Evolutionary conservation across 108 stramenopile genomes (phyloP).

Genomic region (Epipyxis sp.): DNA sequence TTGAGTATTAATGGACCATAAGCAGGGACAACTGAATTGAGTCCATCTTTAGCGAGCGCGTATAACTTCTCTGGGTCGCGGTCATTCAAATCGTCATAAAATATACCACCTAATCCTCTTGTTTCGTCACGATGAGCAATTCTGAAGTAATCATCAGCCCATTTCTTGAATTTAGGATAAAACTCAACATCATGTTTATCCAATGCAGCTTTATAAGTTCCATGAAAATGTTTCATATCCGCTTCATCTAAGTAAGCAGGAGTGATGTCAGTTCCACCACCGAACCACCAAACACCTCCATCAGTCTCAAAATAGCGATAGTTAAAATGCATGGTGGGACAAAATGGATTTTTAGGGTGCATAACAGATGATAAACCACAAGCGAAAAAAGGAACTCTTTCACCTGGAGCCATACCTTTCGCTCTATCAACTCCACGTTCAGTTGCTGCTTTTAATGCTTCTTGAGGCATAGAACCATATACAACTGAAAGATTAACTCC

Average conservation of each 20-base stretch:
- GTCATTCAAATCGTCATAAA: slow-evolving; percentile 96
- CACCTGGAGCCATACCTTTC: slow-evolving; percentile 81
- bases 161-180: slow-evolving; percentile 93
- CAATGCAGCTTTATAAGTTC: slow-evolving; percentile 94
- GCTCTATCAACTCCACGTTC: slow-evolving; percentile 86
- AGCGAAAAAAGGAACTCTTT: slow-evolving; percentile 89
- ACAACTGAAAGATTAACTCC: slow-evolving; percentile 94
- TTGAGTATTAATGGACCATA: slow-evolving; percentile 76
- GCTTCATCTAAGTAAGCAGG: slow-evolving; percentile 88
- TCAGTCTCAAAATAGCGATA: slow-evolving; percentile 99
- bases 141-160: slow-evolving; percentile 95
- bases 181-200: slow-evolving; percentile 93
- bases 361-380: slow-evolving; percentile 91
- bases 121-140: slow-evolving; percentile 92
- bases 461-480: slow-evolving; percentile 77
- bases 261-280: slow-evolving; percentile 99
- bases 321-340: slow-evolving; percentile 99
- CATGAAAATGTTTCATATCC: slow-evolving; percentile 97
- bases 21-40: slow-evolving; percentile 76
- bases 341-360: slow-evolving; percentile 93
- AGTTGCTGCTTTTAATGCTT: slow-evolving; percentile 87
- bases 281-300: slow-evolving; percentile 99
- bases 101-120: slow-evolving; percentile 94
- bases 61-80: slow-evolving; percentile 78
- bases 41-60: slow-evolving; percentile 75